Conservation (phyloP, 2,329 filamentous ascomycete species). For the Byssochlamys sp. region DNA sequence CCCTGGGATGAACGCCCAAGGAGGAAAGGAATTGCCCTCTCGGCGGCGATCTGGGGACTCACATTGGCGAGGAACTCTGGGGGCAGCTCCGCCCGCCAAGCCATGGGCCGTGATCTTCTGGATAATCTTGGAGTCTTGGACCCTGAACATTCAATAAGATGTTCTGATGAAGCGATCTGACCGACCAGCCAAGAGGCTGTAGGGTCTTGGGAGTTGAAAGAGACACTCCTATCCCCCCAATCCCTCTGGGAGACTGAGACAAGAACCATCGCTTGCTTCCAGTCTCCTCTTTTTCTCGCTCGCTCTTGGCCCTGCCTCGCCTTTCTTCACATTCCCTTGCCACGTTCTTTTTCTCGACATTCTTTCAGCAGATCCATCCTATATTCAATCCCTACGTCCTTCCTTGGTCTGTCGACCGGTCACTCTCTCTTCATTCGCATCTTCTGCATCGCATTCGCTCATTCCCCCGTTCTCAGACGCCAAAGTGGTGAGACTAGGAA, state of each 20-base stretch:
- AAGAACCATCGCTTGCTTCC: neutral
- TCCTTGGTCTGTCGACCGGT: neutral
- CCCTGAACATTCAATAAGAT: neutral
- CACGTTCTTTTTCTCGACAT: constrained; percentile 6
- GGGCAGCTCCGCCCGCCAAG: neutral
- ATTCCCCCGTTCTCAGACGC: neutral
- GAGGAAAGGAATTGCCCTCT: neutral
- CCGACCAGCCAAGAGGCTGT: neutral
- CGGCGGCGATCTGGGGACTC: neutral
- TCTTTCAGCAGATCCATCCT: constrained; percentile 6
- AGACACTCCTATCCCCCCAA: neutral
- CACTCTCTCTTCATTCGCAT: neutral
- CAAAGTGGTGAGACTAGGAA: neutral
- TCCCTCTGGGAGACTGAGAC: neutral
- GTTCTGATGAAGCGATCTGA: neutral
- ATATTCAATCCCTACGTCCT: neutral
- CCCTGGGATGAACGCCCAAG: neutral
- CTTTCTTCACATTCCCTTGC: neutral
- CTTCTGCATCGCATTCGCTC: neutral
- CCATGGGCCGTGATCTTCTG: neutral
- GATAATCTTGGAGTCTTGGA: neutral
- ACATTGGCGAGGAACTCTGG: neutral
- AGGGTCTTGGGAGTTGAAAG: neutral
- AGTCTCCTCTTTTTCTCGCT: neutral
- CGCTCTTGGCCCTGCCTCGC: neutral